Percentiles rank a stretch among this genome's conserved stretches.
phyloP scores from a whole-genome alignment of 2,329 filamentous ascomycete genomes.

The Didymella segeticola region DNA sequence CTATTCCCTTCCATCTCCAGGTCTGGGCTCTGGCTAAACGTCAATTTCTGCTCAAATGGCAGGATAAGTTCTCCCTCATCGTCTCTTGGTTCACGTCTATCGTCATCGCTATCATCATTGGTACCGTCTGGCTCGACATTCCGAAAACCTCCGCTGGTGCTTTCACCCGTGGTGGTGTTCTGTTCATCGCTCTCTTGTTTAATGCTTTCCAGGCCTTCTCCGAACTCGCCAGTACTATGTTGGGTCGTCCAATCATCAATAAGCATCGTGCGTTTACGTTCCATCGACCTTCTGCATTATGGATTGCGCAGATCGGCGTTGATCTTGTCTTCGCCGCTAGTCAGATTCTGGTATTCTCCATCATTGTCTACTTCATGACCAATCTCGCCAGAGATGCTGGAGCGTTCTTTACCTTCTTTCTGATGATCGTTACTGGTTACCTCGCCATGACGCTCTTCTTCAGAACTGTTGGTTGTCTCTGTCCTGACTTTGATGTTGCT shows the following conservation, averaged over 20 bases:
- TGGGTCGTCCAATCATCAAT: slow-evolving; percentile 77
- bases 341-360: slow-evolving; percentile 64
- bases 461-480: slow-evolving; percentile 65
- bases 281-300: slow-evolving; percentile 80
- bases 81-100: slow-evolving; percentile 76
- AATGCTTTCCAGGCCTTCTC: slow-evolving; percentile 88
- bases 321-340: slow-evolving; percentile 75
- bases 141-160: slow-evolving; percentile 69
- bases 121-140: slow-evolving; percentile 78
- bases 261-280: slow-evolving; percentile 87
- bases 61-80: slow-evolving; percentile 78
- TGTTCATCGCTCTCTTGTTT: slow-evolving; percentile 82
- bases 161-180: slow-evolving; percentile 80
- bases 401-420: slow-evolving; percentile 57
- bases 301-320: slow-evolving; percentile 82
- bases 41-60: slow-evolving; percentile 84
- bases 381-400: slow-evolving; percentile 54
- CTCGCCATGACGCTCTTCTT: slow-evolving; percentile 56
- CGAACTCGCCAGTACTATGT: slow-evolving; percentile 77
- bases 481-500: slow-evolving; percentile 83
- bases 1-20: slow-evolving; percentile 81
- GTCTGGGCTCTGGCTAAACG: slow-evolving; percentile 83
- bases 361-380: slow-evolving; percentile 60
- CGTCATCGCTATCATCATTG: slow-evolving; percentile 77
- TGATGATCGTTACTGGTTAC: slow-evolving; percentile 53